Conservation (phyloP, 2,329 filamentous ascomycete species). For the Exophiala sp. region DNA sequence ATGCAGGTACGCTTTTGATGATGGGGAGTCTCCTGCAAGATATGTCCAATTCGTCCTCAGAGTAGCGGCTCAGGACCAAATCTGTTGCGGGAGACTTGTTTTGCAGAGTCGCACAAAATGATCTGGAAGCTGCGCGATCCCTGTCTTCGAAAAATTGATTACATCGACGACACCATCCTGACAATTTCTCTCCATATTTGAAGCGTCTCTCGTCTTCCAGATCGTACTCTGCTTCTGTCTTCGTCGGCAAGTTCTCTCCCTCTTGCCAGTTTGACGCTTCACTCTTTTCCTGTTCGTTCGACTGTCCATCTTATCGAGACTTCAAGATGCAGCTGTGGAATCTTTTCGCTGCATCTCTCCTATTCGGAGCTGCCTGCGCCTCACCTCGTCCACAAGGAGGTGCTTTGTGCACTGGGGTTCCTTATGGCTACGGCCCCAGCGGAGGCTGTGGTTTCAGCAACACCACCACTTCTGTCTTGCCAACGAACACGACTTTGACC, state of each 20-base stretch:
- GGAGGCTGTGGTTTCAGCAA: slow-evolving; percentile 2
- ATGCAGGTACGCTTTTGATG: neutral
- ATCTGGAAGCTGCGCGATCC: slow-evolving; percentile 13
- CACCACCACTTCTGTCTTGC: slow-evolving; percentile 8
- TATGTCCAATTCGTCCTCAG: neutral
- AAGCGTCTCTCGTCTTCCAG: slow-evolving; percentile 2
- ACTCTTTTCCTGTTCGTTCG: neutral
- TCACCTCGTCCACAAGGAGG: neutral
- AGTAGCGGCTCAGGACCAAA: neutral
- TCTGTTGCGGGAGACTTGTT: neutral
- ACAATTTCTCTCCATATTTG: neutral
- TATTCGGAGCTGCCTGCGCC: neutral
- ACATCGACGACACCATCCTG: neutral
- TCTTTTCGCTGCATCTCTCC: no score
- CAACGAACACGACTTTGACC: slow-evolving; percentile 8
- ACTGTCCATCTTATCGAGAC: neutral
- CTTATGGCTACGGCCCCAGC: neutral
- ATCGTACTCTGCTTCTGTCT: neutral
- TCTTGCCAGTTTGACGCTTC: neutral
- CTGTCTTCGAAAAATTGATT: neutral
- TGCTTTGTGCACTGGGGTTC: neutral
- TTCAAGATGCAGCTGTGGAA: neutral
- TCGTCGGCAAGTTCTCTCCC: neutral
- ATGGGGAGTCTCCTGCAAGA: neutral
- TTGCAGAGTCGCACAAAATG: slow-evolving; percentile 3